phyloP scores from a whole-genome alignment of 805 yeast genomes.

The Hanseniaspora lachancei region DNA sequence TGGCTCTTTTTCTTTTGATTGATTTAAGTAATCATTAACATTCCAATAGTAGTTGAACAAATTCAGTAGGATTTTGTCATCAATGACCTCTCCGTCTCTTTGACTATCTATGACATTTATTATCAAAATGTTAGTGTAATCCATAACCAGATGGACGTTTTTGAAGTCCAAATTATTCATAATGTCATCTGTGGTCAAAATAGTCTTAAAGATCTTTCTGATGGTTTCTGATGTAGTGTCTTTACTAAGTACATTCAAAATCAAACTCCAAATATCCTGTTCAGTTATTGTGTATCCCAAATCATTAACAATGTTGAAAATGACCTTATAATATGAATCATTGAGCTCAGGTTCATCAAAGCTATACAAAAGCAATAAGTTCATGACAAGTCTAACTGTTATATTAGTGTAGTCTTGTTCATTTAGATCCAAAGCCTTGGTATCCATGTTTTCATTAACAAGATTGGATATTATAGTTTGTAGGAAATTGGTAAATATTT shows the following conservation, averaged over 20 bases:
- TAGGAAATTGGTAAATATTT: not conserved
- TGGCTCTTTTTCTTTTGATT: not conserved
- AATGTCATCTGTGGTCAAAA: conserved; percentile 4
- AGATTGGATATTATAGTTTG: conserved; percentile 5
- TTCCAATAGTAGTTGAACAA: conserved; percentile 7
- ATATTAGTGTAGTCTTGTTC: not conserved
- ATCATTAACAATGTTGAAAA: not conserved
- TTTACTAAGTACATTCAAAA: not conserved
- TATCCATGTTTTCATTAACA: not conserved
- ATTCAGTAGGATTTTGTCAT: not conserved
- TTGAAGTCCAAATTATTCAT: conserved; percentile 1
- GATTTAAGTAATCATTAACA: conserved; percentile 6
- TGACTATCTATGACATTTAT: not conserved
- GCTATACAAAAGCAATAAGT: not conserved
- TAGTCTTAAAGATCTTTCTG: not conserved
- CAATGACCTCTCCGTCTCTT: not conserved
- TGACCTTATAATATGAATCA: not conserved
- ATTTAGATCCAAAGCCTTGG: not conserved
- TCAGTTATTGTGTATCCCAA: conserved; percentile 1
- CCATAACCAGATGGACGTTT: not conserved
- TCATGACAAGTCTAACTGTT: not conserved
- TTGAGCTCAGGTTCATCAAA: not conserved
- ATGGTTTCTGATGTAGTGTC: not conserved
- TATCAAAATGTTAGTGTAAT: not conserved
- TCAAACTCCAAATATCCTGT: not conserved